A percentile compares a stretch with the other conserved stretches of the same genome.
Evolutionary conservation across 176 grass and related monocot species (phyloP).

Genomic region (Zoysia japonica): DNA sequence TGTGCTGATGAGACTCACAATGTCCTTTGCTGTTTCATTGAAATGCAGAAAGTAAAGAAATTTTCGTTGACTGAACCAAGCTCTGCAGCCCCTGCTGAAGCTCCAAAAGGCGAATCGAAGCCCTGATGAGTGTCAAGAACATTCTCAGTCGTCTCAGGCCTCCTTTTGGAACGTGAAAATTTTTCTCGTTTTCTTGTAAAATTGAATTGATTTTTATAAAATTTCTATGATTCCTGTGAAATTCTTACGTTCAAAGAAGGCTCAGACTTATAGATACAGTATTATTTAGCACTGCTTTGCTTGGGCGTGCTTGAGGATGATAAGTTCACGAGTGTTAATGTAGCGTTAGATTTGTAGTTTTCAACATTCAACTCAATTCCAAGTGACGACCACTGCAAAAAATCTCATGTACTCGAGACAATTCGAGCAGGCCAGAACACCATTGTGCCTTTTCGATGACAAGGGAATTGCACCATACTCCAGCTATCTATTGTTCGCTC

Average conservation of each 20-base stretch:
- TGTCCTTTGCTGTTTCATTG: slow-evolving; percentile 16
- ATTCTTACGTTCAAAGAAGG: too few species aligned
- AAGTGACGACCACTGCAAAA: neutral
- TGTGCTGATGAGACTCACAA: neutral
- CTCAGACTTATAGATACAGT: too few species aligned
- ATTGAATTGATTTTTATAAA: too few species aligned
- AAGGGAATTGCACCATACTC: neutral
- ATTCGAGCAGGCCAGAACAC: neutral
- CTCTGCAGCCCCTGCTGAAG: slow-evolving; percentile 34
- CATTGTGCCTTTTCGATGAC: neutral
- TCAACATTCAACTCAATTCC: neutral
- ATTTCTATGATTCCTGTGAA: too few species aligned
- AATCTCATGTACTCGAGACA: neutral
- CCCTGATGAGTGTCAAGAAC: neutral
- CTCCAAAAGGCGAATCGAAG: slow-evolving; percentile 47
- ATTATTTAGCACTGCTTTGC: neutral
- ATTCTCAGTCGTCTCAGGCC: slow-evolving; percentile 1
- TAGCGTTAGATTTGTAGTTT: neutral
- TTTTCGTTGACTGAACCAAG: slow-evolving; percentile 62
- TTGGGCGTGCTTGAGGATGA: neutral
- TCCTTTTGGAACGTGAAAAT: too few species aligned
- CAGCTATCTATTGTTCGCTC: neutral
- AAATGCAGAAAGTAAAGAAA: slow-evolving; percentile 77
- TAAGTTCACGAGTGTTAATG: neutral
- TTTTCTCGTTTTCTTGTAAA: too few species aligned